Conservation (phyloP, 2,329 filamentous ascomycete species). For the Dactylella cylindrospora region DNA sequence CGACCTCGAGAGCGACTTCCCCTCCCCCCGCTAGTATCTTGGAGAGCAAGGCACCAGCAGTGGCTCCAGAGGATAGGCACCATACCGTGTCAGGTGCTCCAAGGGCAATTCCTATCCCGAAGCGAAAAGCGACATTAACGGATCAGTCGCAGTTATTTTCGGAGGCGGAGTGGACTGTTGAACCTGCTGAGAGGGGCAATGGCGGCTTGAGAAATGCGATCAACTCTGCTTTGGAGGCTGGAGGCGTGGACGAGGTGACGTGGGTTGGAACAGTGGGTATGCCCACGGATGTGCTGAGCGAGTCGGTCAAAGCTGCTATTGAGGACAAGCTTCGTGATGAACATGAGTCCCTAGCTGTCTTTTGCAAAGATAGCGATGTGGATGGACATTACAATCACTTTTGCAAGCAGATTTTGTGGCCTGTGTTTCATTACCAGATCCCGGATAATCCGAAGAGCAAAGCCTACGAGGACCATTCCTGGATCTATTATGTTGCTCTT, state of each 20-base stretch:
- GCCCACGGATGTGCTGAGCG: constrained; percentile 81
- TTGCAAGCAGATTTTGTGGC: constrained; percentile 97
- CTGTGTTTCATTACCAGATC: constrained; percentile 96
- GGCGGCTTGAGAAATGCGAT: constrained; percentile 88
- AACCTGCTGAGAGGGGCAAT: constrained; percentile 85
- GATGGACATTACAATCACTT: constrained; percentile 94
- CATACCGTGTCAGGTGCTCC: constrained; percentile 41
- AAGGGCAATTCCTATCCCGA: constrained; percentile 47
- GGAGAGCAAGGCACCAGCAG: constrained; percentile 41
- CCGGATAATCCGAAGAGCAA: constrained; percentile 98
- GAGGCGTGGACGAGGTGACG: constrained; percentile 71
- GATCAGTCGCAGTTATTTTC: constrained; percentile 69
- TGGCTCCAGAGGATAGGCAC: constrained; percentile 20
- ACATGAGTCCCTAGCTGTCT: constrained; percentile 79
- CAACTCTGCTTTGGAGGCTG: constrained; percentile 71
- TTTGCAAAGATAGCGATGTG: constrained; percentile 85
- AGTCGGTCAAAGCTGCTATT: constrained; percentile 77
- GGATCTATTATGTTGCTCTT: constrained; percentile 88
- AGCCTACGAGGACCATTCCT: constrained; percentile 94
- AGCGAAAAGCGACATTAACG: constrained; percentile 57
- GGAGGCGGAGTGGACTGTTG: constrained; percentile 77
- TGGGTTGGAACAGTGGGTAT: constrained; percentile 93
- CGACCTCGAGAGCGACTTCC: constrained; percentile 49
- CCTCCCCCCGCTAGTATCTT: constrained; percentile 44
- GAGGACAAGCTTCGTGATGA: constrained; percentile 77